phyloP scores from a whole-genome alignment of 2,329 filamentous ascomycete species.

The Beauveria australis region DNA sequence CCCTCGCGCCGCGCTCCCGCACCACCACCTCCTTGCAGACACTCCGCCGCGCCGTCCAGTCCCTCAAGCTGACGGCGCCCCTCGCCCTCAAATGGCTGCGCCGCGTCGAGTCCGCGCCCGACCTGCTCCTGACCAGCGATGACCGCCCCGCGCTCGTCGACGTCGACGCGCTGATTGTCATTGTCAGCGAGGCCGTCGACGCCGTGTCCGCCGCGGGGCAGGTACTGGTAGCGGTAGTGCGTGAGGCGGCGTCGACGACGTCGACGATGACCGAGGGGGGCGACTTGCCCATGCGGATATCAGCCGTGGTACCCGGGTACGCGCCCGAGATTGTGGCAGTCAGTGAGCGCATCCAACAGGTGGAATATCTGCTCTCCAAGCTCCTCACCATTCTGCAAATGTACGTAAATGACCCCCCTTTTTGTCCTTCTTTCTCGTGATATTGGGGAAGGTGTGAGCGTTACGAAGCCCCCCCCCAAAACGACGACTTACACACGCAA shows the following conservation, averaged over 20 bases:
- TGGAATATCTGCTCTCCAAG: constrained; percentile 12
- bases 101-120: constrained; percentile 9
- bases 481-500: neutral
- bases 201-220: constrained; percentile 14
- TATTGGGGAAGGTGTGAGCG: too few species aligned
- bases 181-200: constrained; percentile 13
- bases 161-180: constrained; percentile 14
- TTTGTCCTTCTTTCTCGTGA: too few species aligned
- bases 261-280: neutral
- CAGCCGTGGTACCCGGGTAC: neutral
- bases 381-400: constrained; percentile 14
- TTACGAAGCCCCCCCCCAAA: too few species aligned
- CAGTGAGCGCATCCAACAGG: constrained; percentile 12
- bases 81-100: constrained; percentile 15
- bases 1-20: neutral
- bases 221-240: constrained; percentile 12
- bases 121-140: neutral
- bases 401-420: neutral
- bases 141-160: constrained; percentile 13
- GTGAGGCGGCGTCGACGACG: neutral
- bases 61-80: constrained; percentile 13
- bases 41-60: constrained; percentile 5
- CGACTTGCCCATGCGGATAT: neutral
- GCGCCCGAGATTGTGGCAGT: constrained; percentile 6
- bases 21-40: constrained; percentile 9